A percentile compares a stretch with the other conserved stretches of the same genome.
These are phyloP conservation scores for Perkinsus chesapeaki DNA, from an alignment of 169 alveolate genomes.

Conservation along the genomic window DNA sequence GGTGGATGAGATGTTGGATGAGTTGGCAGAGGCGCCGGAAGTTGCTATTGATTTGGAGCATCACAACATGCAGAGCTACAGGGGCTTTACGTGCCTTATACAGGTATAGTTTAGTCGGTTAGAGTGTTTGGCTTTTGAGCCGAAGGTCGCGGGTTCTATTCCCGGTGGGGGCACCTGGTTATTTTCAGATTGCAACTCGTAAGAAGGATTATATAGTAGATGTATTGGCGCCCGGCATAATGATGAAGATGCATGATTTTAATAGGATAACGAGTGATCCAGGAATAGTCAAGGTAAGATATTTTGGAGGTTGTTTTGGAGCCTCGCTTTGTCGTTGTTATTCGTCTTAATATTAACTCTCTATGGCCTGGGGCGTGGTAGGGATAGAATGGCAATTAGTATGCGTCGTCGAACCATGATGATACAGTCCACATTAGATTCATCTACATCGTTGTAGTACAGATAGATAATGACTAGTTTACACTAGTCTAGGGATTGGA, in stretches of 20 bases:
- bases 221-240: not conserved
- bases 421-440: no score
- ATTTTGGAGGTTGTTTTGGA: no score
- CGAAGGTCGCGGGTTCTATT: not conserved
- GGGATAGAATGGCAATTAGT: no score
- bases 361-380: no score
- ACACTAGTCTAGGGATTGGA: no score
- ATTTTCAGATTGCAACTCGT: slow-evolving; percentile 29
- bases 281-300: not conserved
- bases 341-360: no score
- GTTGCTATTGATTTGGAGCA: slow-evolving; percentile 82
- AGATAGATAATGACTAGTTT: no score
- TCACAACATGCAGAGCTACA: slow-evolving; percentile 61
- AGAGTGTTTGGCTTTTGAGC: not conserved
- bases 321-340: no score
- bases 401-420: no score
- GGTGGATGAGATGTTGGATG: slow-evolving; percentile 9
- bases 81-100: slow-evolving; percentile 79
- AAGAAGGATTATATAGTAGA: not conserved
- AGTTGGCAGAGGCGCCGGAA: not conserved
- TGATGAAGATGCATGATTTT: not conserved
- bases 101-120: not conserved
- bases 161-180: slow-evolving; percentile 17
- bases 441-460: no score
- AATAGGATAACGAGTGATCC: not conserved